Conservation (phyloP, 1,284 basidiomycete species). For the Pseudozyma sp. region DNA sequence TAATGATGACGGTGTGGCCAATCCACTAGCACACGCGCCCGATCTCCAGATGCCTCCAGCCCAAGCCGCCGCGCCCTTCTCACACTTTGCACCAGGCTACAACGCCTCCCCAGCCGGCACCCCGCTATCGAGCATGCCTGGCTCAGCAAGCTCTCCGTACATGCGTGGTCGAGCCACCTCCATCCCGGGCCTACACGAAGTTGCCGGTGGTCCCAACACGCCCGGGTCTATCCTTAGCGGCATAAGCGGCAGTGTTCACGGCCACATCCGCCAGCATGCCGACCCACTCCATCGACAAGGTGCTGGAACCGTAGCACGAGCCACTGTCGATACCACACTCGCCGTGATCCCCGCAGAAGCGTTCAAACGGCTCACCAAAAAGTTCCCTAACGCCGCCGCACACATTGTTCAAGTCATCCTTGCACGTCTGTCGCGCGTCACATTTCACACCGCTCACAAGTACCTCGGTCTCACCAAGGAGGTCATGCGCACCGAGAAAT, state of each 20-base stretch:
- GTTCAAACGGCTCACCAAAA: slow-evolving; percentile 87
- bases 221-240: slow-evolving; percentile 58
- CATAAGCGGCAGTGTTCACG: slow-evolving; percentile 44
- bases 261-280: slow-evolving; percentile 11
- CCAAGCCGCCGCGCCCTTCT: slow-evolving; percentile 56
- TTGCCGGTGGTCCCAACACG: slow-evolving; percentile 36
- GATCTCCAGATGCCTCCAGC: slow-evolving; percentile 60
- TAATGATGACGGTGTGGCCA: slow-evolving; percentile 17
- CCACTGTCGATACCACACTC: slow-evolving; percentile 91
- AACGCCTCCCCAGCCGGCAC: slow-evolving; percentile 27
- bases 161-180: slow-evolving; percentile 35
- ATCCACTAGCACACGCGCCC: slow-evolving; percentile 33
- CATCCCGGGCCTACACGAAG: slow-evolving; percentile 30
- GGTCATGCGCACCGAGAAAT: slow-evolving; percentile 93
- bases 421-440: slow-evolving; percentile 94
- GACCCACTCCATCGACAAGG: slow-evolving; percentile 38
- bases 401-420: slow-evolving; percentile 98
- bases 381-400: slow-evolving; percentile 94
- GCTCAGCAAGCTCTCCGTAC: slow-evolving; percentile 28
- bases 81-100: slow-evolving; percentile 41
- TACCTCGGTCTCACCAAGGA: slow-evolving; percentile 95
- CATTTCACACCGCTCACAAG: slow-evolving; percentile 92
- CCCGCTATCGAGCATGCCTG: slow-evolving; percentile 15
- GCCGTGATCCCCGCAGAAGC: slow-evolving; percentile 99
- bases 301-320: slow-evolving; percentile 78